These are phyloP conservation scores for Metarhizium humberi DNA, from an alignment of 2,329 filamentous ascomycete species.

Conservation along the genomic window DNA sequence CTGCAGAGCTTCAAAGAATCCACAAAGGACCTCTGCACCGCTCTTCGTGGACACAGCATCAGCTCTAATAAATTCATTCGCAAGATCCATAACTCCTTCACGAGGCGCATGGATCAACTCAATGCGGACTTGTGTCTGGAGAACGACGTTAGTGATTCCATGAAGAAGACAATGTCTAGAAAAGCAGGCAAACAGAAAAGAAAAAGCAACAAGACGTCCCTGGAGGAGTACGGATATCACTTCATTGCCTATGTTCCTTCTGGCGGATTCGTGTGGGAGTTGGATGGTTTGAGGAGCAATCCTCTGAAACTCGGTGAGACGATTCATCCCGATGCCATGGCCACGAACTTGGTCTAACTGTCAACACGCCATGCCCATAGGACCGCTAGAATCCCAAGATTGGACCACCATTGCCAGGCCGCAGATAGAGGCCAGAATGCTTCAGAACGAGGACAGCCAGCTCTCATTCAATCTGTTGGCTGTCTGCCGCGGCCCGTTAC, in stretches of 20 bases:
- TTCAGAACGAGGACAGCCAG: conserved; percentile 52
- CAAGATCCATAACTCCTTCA: conserved; percentile 79
- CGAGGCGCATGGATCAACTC: conserved; percentile 67
- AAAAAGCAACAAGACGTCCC: conserved; percentile 31
- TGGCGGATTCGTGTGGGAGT: conserved; percentile 69
- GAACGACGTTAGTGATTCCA: conserved; percentile 38
- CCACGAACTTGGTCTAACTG: background rate
- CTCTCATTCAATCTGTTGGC: conserved; percentile 73
- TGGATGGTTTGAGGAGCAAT: conserved; percentile 72
- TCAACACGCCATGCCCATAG: background rate
- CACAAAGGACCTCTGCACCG: conserved; percentile 59
- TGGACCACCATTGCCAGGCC: conserved; percentile 61
- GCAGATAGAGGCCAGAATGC: conserved; percentile 59
- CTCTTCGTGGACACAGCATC: conserved; percentile 67
- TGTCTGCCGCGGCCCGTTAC: conserved; percentile 57
- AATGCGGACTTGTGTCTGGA: conserved; percentile 58
- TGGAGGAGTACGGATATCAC: conserved; percentile 66
- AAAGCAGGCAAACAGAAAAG: conserved; percentile 25
- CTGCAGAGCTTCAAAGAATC: conserved; percentile 64
- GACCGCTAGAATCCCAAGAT: conserved; percentile 24
- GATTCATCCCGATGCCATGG: background rate
- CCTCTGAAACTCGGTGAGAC: conserved; percentile 39
- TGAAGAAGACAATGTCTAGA: conserved; percentile 22
- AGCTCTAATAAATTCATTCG: conserved; percentile 69
- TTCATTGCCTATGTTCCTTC: conserved; percentile 84